A percentile compares a stretch with the other conserved stretches of the same genome.
Conservation (phyloP, 164 flowering plant genomes). For the Chloranthus sessilifolius region DNA sequence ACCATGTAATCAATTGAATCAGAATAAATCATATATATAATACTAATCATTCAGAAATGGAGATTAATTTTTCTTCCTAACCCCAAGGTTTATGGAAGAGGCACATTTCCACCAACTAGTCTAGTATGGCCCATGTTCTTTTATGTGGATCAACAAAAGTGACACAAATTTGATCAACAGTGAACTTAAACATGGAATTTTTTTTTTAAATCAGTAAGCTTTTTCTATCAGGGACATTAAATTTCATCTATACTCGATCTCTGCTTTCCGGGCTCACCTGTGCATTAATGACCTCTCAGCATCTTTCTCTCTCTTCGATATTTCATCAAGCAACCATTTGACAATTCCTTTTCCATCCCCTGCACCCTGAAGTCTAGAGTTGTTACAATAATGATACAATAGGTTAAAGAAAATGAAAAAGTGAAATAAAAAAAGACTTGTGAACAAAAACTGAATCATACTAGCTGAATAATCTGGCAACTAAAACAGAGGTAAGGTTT, state of each 20-base stretch:
- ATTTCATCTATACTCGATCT: too few species aligned
- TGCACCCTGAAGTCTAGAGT: conserved; percentile 13
- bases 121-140: too few species aligned
- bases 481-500: too few species aligned
- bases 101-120: too few species aligned
- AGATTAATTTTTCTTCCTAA: neutral
- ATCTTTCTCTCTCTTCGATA: conserved; percentile 31
- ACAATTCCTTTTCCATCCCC: conserved; percentile 21
- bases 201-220: too few species aligned
- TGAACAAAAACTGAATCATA: too few species aligned
- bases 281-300: conserved; percentile 54
- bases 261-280: conserved; percentile 19
- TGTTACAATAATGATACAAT: neutral
- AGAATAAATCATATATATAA: neutral
- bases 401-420: neutral
- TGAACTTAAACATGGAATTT: too few species aligned
- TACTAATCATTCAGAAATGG: neutral
- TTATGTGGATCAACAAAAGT: too few species aligned
- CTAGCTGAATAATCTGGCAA: too few species aligned
- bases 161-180: too few species aligned
- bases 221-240: too few species aligned
- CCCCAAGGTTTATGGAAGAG: neutral
- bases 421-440: too few species aligned
- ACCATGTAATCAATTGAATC: neutral
- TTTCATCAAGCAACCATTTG: conserved; percentile 43